Percentiles rank a stretch among this genome's conserved stretches.
These are phyloP conservation scores for Plantago major DNA, from an alignment of 257 asterid species.

Conservation along the genomic window DNA sequence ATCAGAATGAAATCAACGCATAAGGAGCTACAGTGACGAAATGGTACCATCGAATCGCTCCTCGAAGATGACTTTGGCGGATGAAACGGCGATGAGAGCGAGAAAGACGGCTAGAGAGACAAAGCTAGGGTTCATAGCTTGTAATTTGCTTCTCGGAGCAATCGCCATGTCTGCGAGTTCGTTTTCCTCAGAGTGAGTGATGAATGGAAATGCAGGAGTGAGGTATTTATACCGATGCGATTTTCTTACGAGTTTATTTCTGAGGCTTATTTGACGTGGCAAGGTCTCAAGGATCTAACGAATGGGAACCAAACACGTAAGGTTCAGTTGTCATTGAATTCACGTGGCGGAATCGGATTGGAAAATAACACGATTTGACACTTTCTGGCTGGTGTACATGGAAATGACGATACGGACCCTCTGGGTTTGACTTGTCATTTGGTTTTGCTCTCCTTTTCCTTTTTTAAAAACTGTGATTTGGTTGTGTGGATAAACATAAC, in stretches of 20 bases:
- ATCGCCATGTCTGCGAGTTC: slow-evolving; percentile 52
- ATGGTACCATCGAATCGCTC: slow-evolving; percentile 76
- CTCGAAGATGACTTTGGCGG: slow-evolving; percentile 79
- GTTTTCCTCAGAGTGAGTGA: background rate
- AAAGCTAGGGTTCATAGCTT: slow-evolving; percentile 35
- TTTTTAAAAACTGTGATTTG: too few species aligned
- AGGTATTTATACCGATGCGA: slow-evolving; percentile 6
- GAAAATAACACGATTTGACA: slow-evolving; percentile 31
- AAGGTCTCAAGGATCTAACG: background rate
- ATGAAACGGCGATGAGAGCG: slow-evolving; percentile 45
- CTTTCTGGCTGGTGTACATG: too few species aligned
- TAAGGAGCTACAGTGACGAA: background rate
- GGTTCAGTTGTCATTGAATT: slow-evolving; percentile 30
- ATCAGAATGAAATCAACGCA: background rate
- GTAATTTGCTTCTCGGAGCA: slow-evolving; percentile 27
- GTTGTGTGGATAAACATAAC: too few species aligned
- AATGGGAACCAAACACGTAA: slow-evolving; percentile 14
- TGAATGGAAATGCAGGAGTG: background rate
- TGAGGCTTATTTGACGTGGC: slow-evolving; percentile 33
- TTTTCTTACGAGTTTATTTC: background rate
- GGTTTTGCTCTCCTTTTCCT: too few species aligned
- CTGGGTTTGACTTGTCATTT: too few species aligned
- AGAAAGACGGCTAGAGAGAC: slow-evolving; percentile 42
- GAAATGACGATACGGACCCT: too few species aligned
- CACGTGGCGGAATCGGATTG: slow-evolving; percentile 56